Percentiles rank a stretch among this genome's conserved stretches.
phyloP scores from a whole-genome alignment of 2,329 filamentous ascomycete species.

The Aspergillus caelatus region DNA sequence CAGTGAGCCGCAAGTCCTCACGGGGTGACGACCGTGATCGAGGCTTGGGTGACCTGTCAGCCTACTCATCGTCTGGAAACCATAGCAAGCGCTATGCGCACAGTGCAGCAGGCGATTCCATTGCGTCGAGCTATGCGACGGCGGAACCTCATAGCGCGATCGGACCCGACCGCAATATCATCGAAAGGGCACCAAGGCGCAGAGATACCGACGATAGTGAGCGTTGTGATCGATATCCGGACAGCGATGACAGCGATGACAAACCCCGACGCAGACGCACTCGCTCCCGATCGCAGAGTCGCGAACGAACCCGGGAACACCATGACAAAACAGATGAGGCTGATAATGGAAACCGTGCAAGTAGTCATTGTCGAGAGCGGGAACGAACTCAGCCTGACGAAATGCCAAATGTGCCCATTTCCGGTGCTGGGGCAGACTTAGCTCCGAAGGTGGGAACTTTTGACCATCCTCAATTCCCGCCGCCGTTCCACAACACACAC shows the following conservation, averaged over 20 bases:
- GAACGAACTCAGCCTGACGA: constrained; percentile 35
- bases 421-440: constrained; percentile 31
- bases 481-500: constrained; percentile 30
- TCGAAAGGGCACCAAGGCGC: constrained; percentile 33
- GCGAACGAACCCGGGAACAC: constrained; percentile 25
- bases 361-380: constrained; percentile 28
- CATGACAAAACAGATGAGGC: constrained; percentile 26
- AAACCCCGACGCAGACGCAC: constrained; percentile 24
- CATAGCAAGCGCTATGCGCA: constrained; percentile 30
- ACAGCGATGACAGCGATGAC: constrained; percentile 21
- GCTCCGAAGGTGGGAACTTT: constrained; percentile 15
- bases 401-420: constrained; percentile 25
- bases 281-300: constrained; percentile 32
- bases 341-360: constrained; percentile 18
- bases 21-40: constrained; percentile 52
- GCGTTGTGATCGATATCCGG: constrained; percentile 24
- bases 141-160: constrained; percentile 37
- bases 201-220: constrained; percentile 29
- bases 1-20: constrained; percentile 43
- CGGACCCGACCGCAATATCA: constrained; percentile 30
- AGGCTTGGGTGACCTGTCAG: constrained; percentile 38
- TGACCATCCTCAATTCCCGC: constrained; percentile 34
- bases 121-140: constrained; percentile 44
- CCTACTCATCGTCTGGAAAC: constrained; percentile 28
- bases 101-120: constrained; percentile 33